Evolutionary conservation across 2,329 filamentous ascomycete genomes (phyloP), one percentile per base, ranked within the genome.

Genomic region (Microsporum canis): DNA sequence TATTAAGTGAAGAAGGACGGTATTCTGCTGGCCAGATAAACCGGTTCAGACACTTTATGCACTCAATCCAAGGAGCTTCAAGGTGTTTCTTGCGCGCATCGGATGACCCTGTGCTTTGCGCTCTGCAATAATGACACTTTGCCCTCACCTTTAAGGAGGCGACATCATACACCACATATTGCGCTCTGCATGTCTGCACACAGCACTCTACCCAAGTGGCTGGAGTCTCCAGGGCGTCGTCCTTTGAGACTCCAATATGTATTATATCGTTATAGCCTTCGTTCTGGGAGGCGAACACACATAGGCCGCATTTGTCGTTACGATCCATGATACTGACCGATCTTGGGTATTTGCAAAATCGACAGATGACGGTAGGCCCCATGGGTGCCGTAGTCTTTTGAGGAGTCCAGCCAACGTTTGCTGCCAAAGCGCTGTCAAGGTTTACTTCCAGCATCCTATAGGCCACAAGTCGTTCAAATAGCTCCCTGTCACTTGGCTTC

Each of bases 111-210:
- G 23, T 17, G 5, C 51, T 23, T 55, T 66, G 64, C n/a, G 60
- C 58, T 10, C 78, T 75, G 65, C 79, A 81, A 67, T 77, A 80
- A 66, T 76, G 71, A 66, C 79, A 81, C 66, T 81, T 81, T 34
- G 79, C 65, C 0, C 74, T 75, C 1, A 79, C 75, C 0, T 70
- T 72, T n/a, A 81, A 70, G 0, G 65, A 64, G 2, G 72, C 67
- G 1, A 72, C 66, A 47, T 77, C 73, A 66, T 82, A 81, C 3
- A 81, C 76, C 33, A 81, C 74, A 64, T 81, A 82, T 66, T 80
- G 78, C 1, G 73, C 77, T 8, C 78, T 73, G 66, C 79, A 82
- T 6, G 67, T 66, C 0, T 56, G 61, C n/a, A 72, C 68, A 41
- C 63, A 68, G 65, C 80, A 82, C 66, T 81, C 79, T 0, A 79